Evolutionary conservation across 2,329 filamentous ascomycete genomes (phyloP).

Genomic region (Diplodia sapinea): DNA sequence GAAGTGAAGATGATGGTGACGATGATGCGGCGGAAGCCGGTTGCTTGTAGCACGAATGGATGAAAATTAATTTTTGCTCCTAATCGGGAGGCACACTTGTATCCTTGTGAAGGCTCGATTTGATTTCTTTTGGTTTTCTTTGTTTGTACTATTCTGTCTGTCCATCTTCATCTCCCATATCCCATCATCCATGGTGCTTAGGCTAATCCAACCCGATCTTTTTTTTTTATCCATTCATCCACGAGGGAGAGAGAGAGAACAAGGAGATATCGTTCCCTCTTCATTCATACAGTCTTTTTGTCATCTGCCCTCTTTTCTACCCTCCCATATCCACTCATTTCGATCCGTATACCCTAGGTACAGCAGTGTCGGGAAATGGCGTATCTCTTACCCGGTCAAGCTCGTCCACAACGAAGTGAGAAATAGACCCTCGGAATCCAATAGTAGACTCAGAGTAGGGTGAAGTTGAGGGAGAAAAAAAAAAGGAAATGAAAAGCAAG

Average conservation of each 20-base stretch:
- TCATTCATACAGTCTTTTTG: not conserved
- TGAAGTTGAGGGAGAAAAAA: not conserved
- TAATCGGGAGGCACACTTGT: not conserved
- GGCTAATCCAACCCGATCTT: not conserved
- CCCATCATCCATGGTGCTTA: not conserved
- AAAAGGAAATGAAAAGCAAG: not conserved
- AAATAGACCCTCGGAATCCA: not conserved
- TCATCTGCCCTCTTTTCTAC: not conserved
- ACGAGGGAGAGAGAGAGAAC: not conserved
- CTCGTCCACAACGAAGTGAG: slow-evolving; percentile 1
- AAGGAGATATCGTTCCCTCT: not conserved
- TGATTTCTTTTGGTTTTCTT: not conserved
- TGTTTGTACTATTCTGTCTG: not conserved
- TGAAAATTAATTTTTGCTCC: too few species aligned
- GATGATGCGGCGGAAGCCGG: too few species aligned
- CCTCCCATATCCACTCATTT: not conserved
- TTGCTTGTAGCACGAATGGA: not conserved
- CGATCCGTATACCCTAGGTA: not conserved
- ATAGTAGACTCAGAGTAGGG: not conserved
- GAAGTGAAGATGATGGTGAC: not conserved
- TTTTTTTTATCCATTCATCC: not conserved
- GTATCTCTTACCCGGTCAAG: not conserved
- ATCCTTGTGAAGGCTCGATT: not conserved
- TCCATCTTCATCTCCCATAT: not conserved
- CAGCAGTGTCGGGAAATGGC: not conserved